phyloP scores from a whole-genome alignment of 108 stramenopile genomes.

The Nitzschia putrida region DNA sequence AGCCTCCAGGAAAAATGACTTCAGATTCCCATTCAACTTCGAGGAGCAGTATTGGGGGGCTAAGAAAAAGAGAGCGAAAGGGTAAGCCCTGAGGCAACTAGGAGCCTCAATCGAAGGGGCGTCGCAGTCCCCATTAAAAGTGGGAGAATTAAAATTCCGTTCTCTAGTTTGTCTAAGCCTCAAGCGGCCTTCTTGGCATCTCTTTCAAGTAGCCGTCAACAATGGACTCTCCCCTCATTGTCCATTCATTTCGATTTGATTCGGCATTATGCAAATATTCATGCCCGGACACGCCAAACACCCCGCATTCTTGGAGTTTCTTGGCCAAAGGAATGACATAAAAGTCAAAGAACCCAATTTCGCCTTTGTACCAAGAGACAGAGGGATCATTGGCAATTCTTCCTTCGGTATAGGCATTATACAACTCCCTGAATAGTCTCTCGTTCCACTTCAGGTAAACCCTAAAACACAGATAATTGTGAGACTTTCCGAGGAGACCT shows the following conservation, averaged over 20 bases:
- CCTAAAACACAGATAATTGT: too few relatives aligned
- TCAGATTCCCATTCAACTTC: slow-evolving; percentile 36
- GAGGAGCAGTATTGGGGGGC: too few relatives aligned
- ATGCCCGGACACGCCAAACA: slow-evolving; percentile 1
- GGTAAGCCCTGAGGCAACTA: too few relatives aligned
- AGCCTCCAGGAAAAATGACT: too few relatives aligned
- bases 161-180: too few relatives aligned
- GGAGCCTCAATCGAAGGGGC: too few relatives aligned
- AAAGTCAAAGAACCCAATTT: background rate
- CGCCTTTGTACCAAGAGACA: background rate
- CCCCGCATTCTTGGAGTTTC: background rate
- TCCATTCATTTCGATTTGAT: slow-evolving; percentile 7
- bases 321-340: slow-evolving; percentile 6
- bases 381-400: background rate
- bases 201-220: background rate
- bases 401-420: slow-evolving; percentile 4
- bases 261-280: slow-evolving; percentile 3
- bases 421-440: slow-evolving; percentile 1
- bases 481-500: too few relatives aligned
- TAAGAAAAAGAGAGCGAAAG: too few relatives aligned
- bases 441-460: slow-evolving; percentile 4
- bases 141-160: too few relatives aligned
- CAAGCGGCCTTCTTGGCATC: too few relatives aligned
- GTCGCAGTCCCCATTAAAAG: too few relatives aligned
- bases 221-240: background rate